A percentile compares a stretch with the other conserved stretches of the same genome.
phyloP scores from a whole-genome alignment of 352 stramenopile species.

The Saprolegnia diclina region DNA sequence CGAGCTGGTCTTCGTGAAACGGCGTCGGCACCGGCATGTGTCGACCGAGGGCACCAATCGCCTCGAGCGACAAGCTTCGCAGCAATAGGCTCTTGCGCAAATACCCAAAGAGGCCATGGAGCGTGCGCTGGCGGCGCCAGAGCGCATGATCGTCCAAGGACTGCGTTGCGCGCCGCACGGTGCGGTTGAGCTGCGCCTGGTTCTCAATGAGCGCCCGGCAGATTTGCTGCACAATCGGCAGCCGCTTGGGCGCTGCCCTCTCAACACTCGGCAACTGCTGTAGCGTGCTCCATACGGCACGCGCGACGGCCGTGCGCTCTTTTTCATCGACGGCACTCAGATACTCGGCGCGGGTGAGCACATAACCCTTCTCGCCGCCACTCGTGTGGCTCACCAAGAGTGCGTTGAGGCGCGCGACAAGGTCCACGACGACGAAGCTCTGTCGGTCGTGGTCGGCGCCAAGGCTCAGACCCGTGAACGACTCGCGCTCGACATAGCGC shows the following conservation, averaged over 20 bases:
- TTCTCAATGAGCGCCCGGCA: conserved; percentile 17
- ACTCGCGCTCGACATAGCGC: not conserved
- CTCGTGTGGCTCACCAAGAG: not conserved
- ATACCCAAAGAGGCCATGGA: conserved; percentile 15
- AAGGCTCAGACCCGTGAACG: not conserved
- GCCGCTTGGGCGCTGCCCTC: not conserved
- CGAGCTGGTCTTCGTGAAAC: not conserved
- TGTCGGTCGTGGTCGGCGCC: not conserved
- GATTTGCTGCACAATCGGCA: conserved; percentile 21
- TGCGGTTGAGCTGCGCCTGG: conserved; percentile 6
- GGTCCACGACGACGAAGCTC: not conserved
- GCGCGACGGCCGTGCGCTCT: conserved; percentile 3
- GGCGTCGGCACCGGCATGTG: not conserved
- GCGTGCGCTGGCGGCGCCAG: not conserved
- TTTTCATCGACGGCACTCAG: not conserved
- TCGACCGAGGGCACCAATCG: conserved; percentile 12
- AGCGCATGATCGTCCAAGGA: not conserved
- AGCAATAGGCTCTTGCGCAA: conserved; percentile 6
- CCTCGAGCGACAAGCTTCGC: conserved; percentile 5
- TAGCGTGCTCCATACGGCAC: conserved; percentile 6
- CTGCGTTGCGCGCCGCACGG: not conserved
- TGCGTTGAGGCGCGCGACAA: not conserved
- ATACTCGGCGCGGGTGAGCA: conserved; percentile 20
- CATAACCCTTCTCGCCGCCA: not conserved
- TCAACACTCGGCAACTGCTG: not conserved